Evolutionary conservation across 805 yeast genomes (phyloP), one percentile per base, ranked within the genome.

Genomic region (Kodamaea neixiangensis): DNA sequence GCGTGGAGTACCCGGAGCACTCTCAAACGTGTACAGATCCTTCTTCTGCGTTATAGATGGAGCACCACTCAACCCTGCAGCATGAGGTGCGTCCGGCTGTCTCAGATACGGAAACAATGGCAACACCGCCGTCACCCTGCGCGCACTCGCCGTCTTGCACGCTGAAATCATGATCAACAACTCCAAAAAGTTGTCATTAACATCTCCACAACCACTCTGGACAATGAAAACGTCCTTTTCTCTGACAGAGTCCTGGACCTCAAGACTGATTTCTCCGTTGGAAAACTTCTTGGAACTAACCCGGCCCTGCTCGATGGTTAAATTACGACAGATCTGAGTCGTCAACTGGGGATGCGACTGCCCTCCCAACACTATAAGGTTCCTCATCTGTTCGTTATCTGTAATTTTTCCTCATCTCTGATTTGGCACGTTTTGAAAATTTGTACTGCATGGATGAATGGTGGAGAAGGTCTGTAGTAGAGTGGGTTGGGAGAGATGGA

Each of bases 91-190:
- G 68, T 93, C 98, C 3, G 97, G 96, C 69, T 94, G 99, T 63
- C 99, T 80, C 2, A 96, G 88, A 66, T 94, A 94, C 21, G 98
- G 97, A 69, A 94, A 94, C 54, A 91, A 77, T 3, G 99, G 99
- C 67, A 89, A 75, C 25, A 91, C 96, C 0, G 93, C 97, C 2
- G 96, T 89, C 41, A 91, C 96, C 51, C 93, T 78, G 51, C 81
- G 82, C 11, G 97, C 97, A 52, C 93, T 85, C 2, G 97, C 96
- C 44, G 89, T 85, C 61, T 92, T 92, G 69, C 97, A 89, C 2
- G 97, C 97, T n/a, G 92, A 85, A 22, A 91, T 82, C 77, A 89
- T 81, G 57, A 91, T 86, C 59, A 91, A 69, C 46, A 92, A 72
- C 69, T 91, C 96, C 67, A 92, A 80, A 58, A 91, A 86, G 59